Conservation (phyloP, 1,284 basidiomycete species). For the Paramarasmius palmivorus region DNA sequence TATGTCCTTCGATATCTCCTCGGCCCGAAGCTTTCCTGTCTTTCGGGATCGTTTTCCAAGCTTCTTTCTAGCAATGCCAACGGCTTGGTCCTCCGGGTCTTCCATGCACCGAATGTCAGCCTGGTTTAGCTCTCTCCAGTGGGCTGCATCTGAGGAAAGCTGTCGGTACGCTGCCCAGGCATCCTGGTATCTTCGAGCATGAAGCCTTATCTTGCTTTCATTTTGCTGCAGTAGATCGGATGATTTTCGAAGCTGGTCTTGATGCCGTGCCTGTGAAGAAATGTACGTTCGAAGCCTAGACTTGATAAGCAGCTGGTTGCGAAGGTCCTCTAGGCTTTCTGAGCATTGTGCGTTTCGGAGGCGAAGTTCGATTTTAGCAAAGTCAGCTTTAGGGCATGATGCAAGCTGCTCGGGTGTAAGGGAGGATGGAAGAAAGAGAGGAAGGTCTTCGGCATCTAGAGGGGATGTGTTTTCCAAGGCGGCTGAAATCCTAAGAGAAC, state of each 20-base stretch:
- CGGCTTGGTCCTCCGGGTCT: too few relatives aligned
- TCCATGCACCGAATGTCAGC: not conserved
- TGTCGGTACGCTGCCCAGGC: not conserved
- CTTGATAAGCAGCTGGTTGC: slow-evolving; percentile 8
- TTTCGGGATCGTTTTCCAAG: too few relatives aligned
- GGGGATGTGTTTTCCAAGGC: too few relatives aligned
- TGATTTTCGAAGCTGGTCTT: not conserved
- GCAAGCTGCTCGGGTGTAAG: not conserved
- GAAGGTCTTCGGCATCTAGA: not conserved
- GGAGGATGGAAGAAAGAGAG: slow-evolving; percentile 8
- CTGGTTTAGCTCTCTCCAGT: not conserved
- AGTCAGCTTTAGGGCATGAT: not conserved
- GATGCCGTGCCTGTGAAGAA: slow-evolving; percentile 3
- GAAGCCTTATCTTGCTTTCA: slow-evolving; percentile 1
- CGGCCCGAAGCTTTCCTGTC: too few relatives aligned
- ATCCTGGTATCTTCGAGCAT: slow-evolving; percentile 1
- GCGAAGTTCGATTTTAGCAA: slow-evolving; percentile 1
- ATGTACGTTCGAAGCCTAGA: slow-evolving; percentile 5
- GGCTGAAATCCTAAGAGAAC: too few relatives aligned
- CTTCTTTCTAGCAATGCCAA: too few relatives aligned
- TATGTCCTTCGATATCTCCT: too few relatives aligned
- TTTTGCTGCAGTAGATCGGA: not conserved
- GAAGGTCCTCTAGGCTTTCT: not conserved
- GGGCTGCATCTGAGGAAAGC: not conserved
- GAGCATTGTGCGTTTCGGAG: slow-evolving; percentile 8